Conservation (phyloP, 2,329 filamentous ascomycete genomes). For the Penicillium decumbens region DNA sequence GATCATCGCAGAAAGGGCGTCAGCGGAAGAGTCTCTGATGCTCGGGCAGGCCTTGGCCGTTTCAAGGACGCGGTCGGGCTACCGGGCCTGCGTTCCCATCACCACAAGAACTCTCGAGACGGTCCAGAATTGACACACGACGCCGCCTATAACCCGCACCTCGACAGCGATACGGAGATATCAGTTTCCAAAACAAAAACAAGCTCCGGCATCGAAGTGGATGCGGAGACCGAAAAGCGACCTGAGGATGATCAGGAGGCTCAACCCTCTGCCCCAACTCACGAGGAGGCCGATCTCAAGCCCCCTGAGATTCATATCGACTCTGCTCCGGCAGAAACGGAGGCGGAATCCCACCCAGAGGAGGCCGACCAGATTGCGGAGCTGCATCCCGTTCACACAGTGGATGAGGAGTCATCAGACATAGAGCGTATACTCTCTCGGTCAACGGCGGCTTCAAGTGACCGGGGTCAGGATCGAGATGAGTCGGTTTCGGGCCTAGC, state of each 20-base stretch:
- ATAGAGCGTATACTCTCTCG: slow-evolving; percentile 27
- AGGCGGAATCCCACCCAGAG: slow-evolving; percentile 18
- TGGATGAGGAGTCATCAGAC: slow-evolving; percentile 29
- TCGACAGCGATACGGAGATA: slow-evolving; percentile 30
- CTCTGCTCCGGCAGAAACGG: slow-evolving; percentile 18
- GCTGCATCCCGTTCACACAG: slow-evolving; percentile 13
- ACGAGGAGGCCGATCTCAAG: slow-evolving; percentile 15
- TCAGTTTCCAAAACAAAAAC: slow-evolving; percentile 8
- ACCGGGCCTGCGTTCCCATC: slow-evolving; percentile 38
- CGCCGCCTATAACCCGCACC: slow-evolving; percentile 23
- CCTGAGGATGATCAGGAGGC: slow-evolving; percentile 13
- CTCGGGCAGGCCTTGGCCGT: slow-evolving; percentile 73
- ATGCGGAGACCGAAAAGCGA: slow-evolving; percentile 16
- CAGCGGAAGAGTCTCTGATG: slow-evolving; percentile 72
- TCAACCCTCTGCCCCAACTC: slow-evolving; percentile 5
- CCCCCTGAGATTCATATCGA: slow-evolving; percentile 36
- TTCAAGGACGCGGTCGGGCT: slow-evolving; percentile 78
- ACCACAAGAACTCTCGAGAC: slow-evolving; percentile 38
- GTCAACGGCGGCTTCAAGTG: slow-evolving; percentile 29
- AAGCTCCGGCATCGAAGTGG: slow-evolving; percentile 20
- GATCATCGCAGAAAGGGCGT: slow-evolving; percentile 64
- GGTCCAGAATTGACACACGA: slow-evolving; percentile 29
- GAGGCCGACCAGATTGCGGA: slow-evolving; percentile 7
- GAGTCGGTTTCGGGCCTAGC: slow-evolving; percentile 20
- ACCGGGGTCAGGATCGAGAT: slow-evolving; percentile 24